Conservation (phyloP, 2,329 filamentous ascomycete genomes). For the Periconia macrospinosa region DNA sequence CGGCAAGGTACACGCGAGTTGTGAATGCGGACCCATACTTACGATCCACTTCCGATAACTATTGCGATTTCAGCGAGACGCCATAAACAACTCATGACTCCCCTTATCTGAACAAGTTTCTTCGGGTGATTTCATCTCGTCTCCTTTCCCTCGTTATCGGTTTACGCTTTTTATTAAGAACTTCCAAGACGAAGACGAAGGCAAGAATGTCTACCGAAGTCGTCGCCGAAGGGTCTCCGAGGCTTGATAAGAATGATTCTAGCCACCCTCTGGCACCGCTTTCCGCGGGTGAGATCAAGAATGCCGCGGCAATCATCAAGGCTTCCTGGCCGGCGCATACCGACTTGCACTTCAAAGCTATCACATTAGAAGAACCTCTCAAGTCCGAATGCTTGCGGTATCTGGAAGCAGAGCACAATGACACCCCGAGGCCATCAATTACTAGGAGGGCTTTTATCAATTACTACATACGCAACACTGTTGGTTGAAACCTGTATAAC, state of each 20-base stretch:
- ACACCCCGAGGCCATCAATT: constrained; percentile 54
- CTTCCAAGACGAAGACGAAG: neutral
- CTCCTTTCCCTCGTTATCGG: neutral
- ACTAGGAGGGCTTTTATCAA: constrained; percentile 59
- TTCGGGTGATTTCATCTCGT: neutral
- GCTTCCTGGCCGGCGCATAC: constrained; percentile 58
- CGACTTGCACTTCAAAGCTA: constrained; percentile 65
- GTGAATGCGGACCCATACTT: neutral
- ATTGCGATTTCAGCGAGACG: neutral
- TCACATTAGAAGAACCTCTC: constrained; percentile 67
- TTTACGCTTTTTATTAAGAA: neutral
- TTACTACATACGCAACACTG: constrained; percentile 64
- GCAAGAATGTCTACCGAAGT: constrained; percentile 32
- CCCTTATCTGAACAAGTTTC: neutral
- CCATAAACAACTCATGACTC: neutral
- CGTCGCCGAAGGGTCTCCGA: constrained; percentile 24
- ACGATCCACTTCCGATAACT: neutral
- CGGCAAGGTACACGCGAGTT: neutral
- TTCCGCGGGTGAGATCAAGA: constrained; percentile 59
- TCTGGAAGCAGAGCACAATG: constrained; percentile 62
- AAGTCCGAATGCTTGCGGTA: constrained; percentile 64
- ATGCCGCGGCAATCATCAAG: constrained; percentile 54
- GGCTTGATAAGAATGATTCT: constrained; percentile 21
- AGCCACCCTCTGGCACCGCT: constrained; percentile 65
- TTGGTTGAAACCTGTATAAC: constrained; percentile 40